phyloP scores from a whole-genome alignment of 2,329 filamentous ascomycete genomes.

The Colletotrichum sp. region DNA sequence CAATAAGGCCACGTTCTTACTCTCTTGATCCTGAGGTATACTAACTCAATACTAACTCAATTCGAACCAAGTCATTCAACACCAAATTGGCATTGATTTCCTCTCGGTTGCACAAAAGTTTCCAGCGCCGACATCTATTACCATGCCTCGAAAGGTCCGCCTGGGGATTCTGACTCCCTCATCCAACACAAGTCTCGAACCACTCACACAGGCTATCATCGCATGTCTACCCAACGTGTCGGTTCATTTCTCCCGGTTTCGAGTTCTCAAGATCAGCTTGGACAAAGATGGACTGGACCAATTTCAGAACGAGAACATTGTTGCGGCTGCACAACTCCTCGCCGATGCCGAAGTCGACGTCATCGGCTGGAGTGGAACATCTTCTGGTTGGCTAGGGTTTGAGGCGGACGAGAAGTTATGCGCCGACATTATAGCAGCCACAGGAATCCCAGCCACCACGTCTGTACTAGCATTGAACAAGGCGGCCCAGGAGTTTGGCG shows the following conservation, averaged over 20 bases:
- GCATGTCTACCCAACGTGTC: background rate
- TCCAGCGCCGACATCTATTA: fast-evolving
- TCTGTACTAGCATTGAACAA: constrained; percentile 44
- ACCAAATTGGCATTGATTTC: background rate
- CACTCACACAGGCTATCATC: background rate
- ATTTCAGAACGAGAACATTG: constrained; percentile 23
- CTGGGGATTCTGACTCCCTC: background rate
- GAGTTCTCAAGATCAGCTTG: background rate
- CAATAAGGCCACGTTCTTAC: background rate
- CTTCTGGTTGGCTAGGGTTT: constrained; percentile 43
- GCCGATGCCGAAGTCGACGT: constrained; percentile 40
- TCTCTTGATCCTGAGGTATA: background rate
- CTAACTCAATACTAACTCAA: background rate
- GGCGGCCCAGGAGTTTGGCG: constrained; percentile 33
- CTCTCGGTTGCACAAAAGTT: background rate
- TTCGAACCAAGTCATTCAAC: fast-evolving
- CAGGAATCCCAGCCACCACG: constrained; percentile 42
- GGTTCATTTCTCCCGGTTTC: background rate
- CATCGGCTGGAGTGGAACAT: constrained; percentile 43
- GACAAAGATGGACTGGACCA: background rate
- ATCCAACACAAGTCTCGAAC: background rate
- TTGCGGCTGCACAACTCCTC: constrained; percentile 36
- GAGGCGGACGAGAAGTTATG: constrained; percentile 43
- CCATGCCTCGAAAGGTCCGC: background rate
- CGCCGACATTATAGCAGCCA: constrained; percentile 36